Evolutionary conservation across 371 early-diverging fungal species (phyloP).

Genomic region (Actinomortierella wolfii): DNA sequence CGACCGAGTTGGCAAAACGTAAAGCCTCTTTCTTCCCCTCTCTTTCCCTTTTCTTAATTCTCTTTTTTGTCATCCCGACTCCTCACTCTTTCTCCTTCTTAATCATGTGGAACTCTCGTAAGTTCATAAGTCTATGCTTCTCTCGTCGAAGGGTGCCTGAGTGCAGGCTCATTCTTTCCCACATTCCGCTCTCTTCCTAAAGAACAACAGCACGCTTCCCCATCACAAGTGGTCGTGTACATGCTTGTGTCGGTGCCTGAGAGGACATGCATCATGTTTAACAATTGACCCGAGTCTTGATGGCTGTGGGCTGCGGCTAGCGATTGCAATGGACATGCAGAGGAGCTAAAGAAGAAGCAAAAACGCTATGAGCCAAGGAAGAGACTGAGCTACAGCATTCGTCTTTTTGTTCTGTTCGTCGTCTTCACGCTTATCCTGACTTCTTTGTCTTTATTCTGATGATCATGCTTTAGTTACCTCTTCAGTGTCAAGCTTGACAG

Average conservation of each 20-base stretch:
- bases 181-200: no score
- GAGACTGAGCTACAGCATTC: background rate
- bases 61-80: background rate
- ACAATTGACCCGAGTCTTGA: slow-evolving; percentile 21
- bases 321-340: background rate
- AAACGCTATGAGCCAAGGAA: no score
- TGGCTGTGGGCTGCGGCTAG: slow-evolving; percentile 14
- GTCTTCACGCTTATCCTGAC: slow-evolving; percentile 12
- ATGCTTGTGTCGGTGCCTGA: no score
- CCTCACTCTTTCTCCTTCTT: background rate
- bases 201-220: background rate
- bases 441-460: slow-evolving; percentile 34
- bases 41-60: background rate
- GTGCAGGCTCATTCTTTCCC: no score
- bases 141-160: no score
- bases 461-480: slow-evolving; percentile 46
- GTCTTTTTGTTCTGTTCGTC: background rate
- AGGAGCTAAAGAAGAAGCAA: no score
- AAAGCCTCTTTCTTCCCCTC: slow-evolving; percentile 3
- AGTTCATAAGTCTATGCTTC: no score
- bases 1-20: no score
- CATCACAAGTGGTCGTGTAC: background rate
- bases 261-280: background rate
- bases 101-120: background rate
- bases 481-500: slow-evolving; percentile 38